These are phyloP conservation scores for Cladophialophora psammophila DNA, from an alignment of 2,329 filamentous ascomycete species.

Conservation along the genomic window DNA sequence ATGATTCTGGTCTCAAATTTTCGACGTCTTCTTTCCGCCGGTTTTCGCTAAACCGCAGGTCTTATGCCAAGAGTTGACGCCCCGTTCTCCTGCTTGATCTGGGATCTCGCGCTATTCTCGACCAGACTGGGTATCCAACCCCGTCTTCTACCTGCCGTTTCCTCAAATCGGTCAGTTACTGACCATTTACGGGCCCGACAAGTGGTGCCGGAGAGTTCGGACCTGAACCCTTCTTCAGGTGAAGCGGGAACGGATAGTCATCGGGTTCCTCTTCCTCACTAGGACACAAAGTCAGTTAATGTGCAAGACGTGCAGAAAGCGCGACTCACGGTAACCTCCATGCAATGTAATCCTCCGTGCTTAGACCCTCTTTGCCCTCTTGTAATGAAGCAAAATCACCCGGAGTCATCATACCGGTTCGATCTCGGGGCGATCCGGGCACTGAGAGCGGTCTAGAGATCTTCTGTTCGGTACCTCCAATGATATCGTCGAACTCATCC, in stretches of 20 bases:
- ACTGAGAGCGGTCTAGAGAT: slow-evolving; percentile 93
- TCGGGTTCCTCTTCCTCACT: slow-evolving; percentile 94
- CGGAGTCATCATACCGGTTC: slow-evolving; percentile 97
- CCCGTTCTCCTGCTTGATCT: not conserved
- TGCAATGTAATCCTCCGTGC: slow-evolving; percentile 95
- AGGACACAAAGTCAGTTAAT: slow-evolving; percentile 27
- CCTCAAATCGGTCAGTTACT: slow-evolving; percentile 1
- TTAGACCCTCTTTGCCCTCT: slow-evolving; percentile 90
- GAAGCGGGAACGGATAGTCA: slow-evolving; percentile 73
- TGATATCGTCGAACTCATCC: slow-evolving; percentile 86
- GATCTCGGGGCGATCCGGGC: slow-evolving; percentile 88
- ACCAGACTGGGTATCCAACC: slow-evolving; percentile 26
- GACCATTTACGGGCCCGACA: slow-evolving; percentile 33
- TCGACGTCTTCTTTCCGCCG: not conserved
- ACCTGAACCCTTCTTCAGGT: slow-evolving; percentile 53
- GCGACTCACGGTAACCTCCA: slow-evolving; percentile 94
- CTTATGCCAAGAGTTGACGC: not conserved
- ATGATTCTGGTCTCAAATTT: slow-evolving; percentile 2
- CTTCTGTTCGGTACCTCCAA: slow-evolving; percentile 92
- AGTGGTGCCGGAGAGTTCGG: slow-evolving; percentile 42
- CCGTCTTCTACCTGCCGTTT: not conserved
- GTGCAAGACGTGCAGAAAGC: slow-evolving; percentile 3
- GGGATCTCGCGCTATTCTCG: not conserved
- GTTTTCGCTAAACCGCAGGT: not conserved
- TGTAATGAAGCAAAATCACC: slow-evolving; percentile 97